These are phyloP conservation scores for Yamadazyma olivae DNA, from an alignment of 805 yeast species.

Conservation along the genomic window DNA sequence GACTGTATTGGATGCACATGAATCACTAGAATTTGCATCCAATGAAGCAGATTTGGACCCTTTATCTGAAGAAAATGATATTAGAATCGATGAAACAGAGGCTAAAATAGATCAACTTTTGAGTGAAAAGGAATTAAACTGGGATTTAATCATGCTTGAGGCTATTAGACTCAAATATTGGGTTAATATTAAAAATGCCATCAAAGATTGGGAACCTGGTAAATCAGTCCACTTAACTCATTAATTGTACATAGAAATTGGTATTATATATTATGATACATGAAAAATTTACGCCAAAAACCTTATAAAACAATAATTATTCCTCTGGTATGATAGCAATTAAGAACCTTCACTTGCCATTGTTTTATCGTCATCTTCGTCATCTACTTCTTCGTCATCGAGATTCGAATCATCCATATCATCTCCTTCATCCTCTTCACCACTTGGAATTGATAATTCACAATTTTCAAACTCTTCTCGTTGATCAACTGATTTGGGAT, in stretches of 20 bases:
- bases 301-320: background rate
- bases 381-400: no score
- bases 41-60: constrained; percentile 54
- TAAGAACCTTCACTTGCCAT: constrained; percentile 37
- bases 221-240: constrained; percentile 65
- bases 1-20: constrained; percentile 83
- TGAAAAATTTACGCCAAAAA: background rate
- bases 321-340: background rate
- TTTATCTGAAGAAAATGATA: constrained; percentile 54
- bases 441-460: constrained; percentile 55
- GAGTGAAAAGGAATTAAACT: constrained; percentile 34
- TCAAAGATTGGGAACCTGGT: constrained; percentile 77
- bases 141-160: constrained; percentile 58
- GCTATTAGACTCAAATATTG: constrained; percentile 80
- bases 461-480: constrained; percentile 60
- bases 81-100: constrained; percentile 49
- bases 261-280: constrained; percentile 1
- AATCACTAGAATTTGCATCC: constrained; percentile 66
- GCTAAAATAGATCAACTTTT: constrained; percentile 46
- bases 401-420: constrained; percentile 8
- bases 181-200: constrained; percentile 70
- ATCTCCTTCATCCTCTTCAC: constrained; percentile 15
- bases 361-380: constrained; percentile 31
- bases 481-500: constrained; percentile 64
- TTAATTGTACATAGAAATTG: constrained; percentile 17